Conservation (phyloP, 257 asterid species). For the Nicotiana knightiana region DNA sequence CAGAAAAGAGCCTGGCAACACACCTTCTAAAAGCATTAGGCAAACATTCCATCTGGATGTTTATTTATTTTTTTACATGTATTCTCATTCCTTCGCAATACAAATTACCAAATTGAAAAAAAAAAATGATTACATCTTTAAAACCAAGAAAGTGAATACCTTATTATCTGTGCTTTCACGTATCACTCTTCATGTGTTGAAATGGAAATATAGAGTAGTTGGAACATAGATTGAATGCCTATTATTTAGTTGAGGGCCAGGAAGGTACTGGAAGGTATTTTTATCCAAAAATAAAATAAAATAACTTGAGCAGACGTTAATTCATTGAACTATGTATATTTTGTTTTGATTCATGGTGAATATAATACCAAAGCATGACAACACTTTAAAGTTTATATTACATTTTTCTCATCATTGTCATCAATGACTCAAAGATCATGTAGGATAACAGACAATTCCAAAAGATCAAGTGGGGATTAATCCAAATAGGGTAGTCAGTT, state of each 20-base stretch:
- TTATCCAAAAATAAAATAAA: neutral
- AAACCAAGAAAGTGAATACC: neutral
- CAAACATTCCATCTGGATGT: neutral
- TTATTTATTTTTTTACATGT: neutral
- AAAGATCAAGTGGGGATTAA: neutral
- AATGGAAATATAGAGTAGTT: neutral
- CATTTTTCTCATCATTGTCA: neutral
- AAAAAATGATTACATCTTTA: neutral
- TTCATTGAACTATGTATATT: neutral
- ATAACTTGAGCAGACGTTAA: neutral
- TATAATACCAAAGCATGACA: neutral
- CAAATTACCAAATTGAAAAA: neutral
- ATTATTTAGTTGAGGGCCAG: neutral
- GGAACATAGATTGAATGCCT: neutral
- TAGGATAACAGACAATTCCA: neutral
- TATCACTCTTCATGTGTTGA: neutral
- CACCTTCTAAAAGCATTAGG: neutral
- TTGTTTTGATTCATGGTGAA: neutral
- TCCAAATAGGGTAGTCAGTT: neutral
- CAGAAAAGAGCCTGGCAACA: neutral
- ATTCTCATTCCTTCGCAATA: neutral
- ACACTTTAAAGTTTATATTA: neutral
- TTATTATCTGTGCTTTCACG: neutral
- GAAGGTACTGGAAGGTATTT: neutral
- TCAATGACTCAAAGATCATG: neutral